A percentile compares a stretch with the other conserved stretches of the same genome.
Conservation (phyloP, 108 stramenopile species). For the Cyclotella cryptica region DNA sequence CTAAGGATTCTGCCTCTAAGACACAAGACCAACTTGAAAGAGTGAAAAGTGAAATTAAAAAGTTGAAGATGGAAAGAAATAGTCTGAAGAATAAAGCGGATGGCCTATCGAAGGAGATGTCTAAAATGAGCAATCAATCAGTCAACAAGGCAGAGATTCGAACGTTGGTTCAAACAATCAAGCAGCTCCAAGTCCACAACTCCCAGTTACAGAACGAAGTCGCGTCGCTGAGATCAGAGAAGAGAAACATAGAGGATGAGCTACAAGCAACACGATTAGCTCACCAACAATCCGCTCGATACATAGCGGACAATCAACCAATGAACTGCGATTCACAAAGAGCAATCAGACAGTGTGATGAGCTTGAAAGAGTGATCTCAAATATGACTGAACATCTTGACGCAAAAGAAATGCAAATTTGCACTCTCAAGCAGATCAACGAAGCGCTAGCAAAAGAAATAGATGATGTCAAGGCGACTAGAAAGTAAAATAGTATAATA, state of each 20-base stretch:
- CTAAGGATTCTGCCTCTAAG: conserved; percentile 42
- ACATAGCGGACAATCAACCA: conserved; percentile 29
- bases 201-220: conserved; percentile 23
- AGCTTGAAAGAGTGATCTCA: conserved; percentile 74
- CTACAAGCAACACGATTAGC: conserved; percentile 59
- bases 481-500: background rate
- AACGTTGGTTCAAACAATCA: conserved; percentile 56
- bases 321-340: conserved; percentile 25
- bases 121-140: conserved; percentile 56
- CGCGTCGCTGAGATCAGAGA: conserved; percentile 37
- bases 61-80: conserved; percentile 77
- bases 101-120: conserved; percentile 75
- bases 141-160: conserved; percentile 55
- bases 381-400: conserved; percentile 79
- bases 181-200: conserved; percentile 55
- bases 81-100: conserved; percentile 77
- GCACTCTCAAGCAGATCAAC: conserved; percentile 81
- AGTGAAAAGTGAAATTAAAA: conserved; percentile 58
- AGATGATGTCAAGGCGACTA: conserved; percentile 6
- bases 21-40: conserved; percentile 39
- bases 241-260: conserved; percentile 62
- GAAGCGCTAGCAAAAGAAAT: conserved; percentile 64
- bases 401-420: conserved; percentile 86
- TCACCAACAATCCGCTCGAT: conserved; percentile 53
- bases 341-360: conserved; percentile 58